A percentile compares a stretch with the other conserved stretches of the same genome.
These are phyloP conservation scores for Metschnikowia drakensbergensis DNA, from an alignment of 805 yeast species.

Conservation along the genomic window DNA sequence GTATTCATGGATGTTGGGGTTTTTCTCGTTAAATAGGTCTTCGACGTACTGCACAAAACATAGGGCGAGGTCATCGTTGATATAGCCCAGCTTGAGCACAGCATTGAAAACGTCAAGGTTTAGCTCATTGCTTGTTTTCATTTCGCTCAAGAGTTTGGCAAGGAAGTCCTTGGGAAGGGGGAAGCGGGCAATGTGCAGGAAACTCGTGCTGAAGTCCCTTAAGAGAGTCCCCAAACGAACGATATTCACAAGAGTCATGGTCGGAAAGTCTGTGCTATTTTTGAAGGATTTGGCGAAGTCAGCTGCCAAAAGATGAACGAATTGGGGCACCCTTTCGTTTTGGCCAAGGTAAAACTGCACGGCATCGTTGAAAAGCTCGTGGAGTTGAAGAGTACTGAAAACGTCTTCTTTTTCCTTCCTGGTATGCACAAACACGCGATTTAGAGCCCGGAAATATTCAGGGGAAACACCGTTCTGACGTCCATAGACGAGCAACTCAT, in stretches of 20 bases:
- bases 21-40: conserved; percentile 22
- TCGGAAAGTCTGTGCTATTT: conserved; percentile 10
- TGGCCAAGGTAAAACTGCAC: conserved; percentile 8
- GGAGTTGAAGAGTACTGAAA: conserved; percentile 10
- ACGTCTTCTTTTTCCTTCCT: conserved; percentile 9
- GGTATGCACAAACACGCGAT: conserved; percentile 19
- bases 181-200: conserved; percentile 8
- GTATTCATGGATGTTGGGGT: conserved; percentile 37
- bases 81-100: conserved; percentile 4
- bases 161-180: conserved; percentile 17
- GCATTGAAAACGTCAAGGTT: conserved; percentile 16
- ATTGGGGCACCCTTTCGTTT: conserved; percentile 23
- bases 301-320: conserved; percentile 24
- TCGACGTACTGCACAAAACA: conserved; percentile 27
- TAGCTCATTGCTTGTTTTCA: conserved; percentile 8
- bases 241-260: conserved; percentile 22
- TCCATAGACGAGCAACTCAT: conserved; percentile 14
- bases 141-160: conserved; percentile 14
- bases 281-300: conserved; percentile 13
- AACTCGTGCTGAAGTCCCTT: conserved; percentile 9
- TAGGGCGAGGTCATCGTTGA: conserved; percentile 22
- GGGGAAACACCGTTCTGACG: conserved; percentile 6
- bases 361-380: conserved; percentile 19
- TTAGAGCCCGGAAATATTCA: conserved; percentile 18
- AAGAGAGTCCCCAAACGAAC: conserved; percentile 25